A percentile compares a stretch with the other conserved stretches of the same genome.
Evolutionary conservation across 345 rosid species (phyloP).

Genomic region (Stellera chamaejasme): DNA sequence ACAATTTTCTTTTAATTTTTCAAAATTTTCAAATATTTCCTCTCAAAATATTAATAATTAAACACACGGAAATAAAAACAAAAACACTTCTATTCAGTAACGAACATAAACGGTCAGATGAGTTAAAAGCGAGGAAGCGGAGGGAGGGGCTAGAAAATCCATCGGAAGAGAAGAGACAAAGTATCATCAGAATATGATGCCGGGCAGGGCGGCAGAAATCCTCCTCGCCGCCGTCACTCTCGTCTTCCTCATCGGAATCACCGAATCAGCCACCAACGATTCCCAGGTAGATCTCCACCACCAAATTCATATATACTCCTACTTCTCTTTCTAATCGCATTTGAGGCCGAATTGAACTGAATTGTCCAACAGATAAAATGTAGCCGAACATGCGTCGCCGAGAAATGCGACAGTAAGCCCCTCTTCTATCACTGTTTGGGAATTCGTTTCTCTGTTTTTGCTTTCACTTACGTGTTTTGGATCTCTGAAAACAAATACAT

Average conservation of each 20-base stretch:
- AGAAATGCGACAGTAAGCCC: conserved; percentile 57
- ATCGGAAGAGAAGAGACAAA: too few relatives aligned
- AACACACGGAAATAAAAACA: too few relatives aligned
- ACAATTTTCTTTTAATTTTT: too few relatives aligned
- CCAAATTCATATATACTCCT: background rate
- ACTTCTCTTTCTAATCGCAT: background rate
- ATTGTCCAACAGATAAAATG: conserved; percentile 40
- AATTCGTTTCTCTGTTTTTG: background rate
- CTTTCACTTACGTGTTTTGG: background rate
- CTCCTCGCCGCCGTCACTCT: conserved; percentile 21
- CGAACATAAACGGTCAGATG: too few relatives aligned
- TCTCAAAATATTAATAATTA: too few relatives aligned
- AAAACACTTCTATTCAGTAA: too few relatives aligned
- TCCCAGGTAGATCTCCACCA: conserved; percentile 27
- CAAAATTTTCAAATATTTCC: too few relatives aligned
- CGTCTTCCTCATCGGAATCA: conserved; percentile 26
- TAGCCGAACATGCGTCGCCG: conserved; percentile 60
- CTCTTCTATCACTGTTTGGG: background rate
- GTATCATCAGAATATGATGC: too few relatives aligned
- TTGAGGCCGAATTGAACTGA: background rate
- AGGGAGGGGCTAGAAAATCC: conserved; percentile 4
- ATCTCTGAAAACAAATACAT: conserved; percentile 6
- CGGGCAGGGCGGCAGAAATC: too few relatives aligned
- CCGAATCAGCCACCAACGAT: conserved; percentile 27
- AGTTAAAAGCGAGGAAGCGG: background rate